phyloP scores from a whole-genome alignment of 768 basidiomycete genomes.

The Boletus pseudo-olivaceus region DNA sequence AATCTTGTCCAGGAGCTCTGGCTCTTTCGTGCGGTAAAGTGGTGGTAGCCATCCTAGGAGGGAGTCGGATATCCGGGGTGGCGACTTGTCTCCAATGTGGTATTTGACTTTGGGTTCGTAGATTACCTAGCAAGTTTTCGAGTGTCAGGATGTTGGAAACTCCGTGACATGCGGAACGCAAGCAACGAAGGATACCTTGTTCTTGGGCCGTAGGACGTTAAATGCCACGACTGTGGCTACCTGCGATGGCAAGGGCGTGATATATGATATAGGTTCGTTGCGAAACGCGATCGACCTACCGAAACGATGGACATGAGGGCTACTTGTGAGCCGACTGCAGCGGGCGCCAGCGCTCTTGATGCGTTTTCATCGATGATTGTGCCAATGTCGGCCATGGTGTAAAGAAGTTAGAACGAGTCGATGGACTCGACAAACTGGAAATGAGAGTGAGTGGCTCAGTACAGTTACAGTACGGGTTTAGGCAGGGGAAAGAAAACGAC shows the following conservation, averaged over 20 bases:
- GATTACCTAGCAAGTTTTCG: constrained; percentile 52
- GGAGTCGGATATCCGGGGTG: constrained; percentile 78
- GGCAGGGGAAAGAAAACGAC: background rate
- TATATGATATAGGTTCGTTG: constrained; percentile 2
- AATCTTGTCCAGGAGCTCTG: constrained; percentile 82
- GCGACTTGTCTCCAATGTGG: constrained; percentile 70
- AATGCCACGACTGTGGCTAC: constrained; percentile 69
- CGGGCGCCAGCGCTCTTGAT: constrained; percentile 70
- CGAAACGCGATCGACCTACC: constrained; percentile 40
- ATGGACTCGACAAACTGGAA: constrained; percentile 9
- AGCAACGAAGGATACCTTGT: constrained; percentile 56
- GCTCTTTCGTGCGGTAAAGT: constrained; percentile 76
- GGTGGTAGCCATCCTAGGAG: constrained; percentile 90
- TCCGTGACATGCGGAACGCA: background rate
- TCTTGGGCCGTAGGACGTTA: constrained; percentile 83
- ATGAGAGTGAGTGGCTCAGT: constrained; percentile 21
- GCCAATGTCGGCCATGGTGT: constrained; percentile 32
- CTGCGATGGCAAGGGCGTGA: constrained; percentile 34
- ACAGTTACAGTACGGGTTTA: constrained; percentile 2
- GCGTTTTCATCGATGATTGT: constrained; percentile 32
- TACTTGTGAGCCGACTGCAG: constrained; percentile 76
- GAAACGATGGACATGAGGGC: constrained; percentile 70
- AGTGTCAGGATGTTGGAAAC: background rate
- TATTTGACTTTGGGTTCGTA: constrained; percentile 96
- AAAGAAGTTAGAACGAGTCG: constrained; percentile 16